These are phyloP conservation scores for Leishmania martiniquensis DNA, from an alignment of 208 protist genomes.

Conservation along the genomic window DNA sequence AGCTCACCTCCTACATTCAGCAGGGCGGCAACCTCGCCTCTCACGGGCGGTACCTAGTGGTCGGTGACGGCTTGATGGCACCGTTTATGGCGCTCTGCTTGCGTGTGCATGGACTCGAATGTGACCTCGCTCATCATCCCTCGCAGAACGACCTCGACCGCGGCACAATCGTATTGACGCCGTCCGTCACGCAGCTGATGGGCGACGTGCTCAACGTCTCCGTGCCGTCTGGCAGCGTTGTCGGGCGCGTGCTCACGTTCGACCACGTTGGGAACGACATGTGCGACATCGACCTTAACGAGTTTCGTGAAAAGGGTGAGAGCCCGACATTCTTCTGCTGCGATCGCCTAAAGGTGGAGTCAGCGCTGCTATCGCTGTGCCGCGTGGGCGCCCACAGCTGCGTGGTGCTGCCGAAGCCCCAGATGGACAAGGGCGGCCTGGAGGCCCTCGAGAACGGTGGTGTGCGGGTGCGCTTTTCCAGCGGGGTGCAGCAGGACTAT, in stretches of 20 bases:
- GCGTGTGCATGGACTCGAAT: constrained; percentile 87
- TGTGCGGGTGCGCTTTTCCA: constrained; percentile 86
- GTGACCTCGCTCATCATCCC: constrained; percentile 82
- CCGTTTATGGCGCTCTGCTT: constrained; percentile 94
- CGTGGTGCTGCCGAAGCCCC: constrained; percentile 77
- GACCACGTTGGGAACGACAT: constrained; percentile 94
- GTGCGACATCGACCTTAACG: constrained; percentile 92
- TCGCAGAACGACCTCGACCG: constrained; percentile 77
- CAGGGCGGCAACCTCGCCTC: constrained; percentile 50
- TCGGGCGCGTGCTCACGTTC: constrained; percentile 89
- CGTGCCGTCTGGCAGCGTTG: constrained; percentile 89
- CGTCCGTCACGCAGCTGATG: constrained; percentile 92
- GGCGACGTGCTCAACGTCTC: constrained; percentile 91
- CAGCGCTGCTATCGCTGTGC: constrained; percentile 85
- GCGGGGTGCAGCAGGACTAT: constrained; percentile 83
- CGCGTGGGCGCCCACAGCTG: constrained; percentile 83
- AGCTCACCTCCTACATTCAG: constrained; percentile 54
- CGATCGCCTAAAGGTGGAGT: constrained; percentile 86
- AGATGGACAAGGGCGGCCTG: constrained; percentile 77
- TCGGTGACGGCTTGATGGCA: constrained; percentile 91
- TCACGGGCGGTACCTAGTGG: constrained; percentile 84
- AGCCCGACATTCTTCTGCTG: constrained; percentile 95
- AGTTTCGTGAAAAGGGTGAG: constrained; percentile 93
- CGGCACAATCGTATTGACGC: constrained; percentile 88
- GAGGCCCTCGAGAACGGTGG: constrained; percentile 82